A percentile compares a stretch with the other conserved stretches of the same genome.
Evolutionary conservation across 2,329 filamentous ascomycete species (phyloP).

Genomic region (Calonectria hawksworthii): DNA sequence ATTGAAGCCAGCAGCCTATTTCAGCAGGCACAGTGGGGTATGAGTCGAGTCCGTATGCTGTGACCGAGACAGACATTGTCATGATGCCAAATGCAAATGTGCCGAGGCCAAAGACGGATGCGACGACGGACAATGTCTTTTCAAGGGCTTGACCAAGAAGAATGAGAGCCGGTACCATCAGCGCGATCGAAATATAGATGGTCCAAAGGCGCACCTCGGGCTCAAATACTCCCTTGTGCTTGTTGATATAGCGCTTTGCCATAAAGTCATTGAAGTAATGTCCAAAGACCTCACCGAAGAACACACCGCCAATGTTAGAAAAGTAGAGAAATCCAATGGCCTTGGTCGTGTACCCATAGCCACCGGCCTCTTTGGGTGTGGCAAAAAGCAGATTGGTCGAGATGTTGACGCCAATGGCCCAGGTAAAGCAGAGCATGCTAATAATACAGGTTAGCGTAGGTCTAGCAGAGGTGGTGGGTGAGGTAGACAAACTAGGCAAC

Average conservation of each 20-base stretch:
- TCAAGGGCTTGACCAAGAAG: constrained; percentile 66
- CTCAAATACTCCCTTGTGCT: constrained; percentile 65
- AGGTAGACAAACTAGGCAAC: neutral
- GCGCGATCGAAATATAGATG: constrained; percentile 60
- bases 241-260: constrained; percentile 57
- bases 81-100: constrained; percentile 68
- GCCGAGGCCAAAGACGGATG: constrained; percentile 55
- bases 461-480: too few relatives aligned
- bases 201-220: constrained; percentile 67
- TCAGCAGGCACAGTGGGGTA: constrained; percentile 63
- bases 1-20: constrained; percentile 58
- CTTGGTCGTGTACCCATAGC: constrained; percentile 64
- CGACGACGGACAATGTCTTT: constrained; percentile 51
- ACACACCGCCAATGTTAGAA: constrained; percentile 65
- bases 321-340: constrained; percentile 71
- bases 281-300: constrained; percentile 66
- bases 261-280: constrained; percentile 69
- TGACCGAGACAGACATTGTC: constrained; percentile 60
- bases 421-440: constrained; percentile 55
- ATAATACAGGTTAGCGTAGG: neutral
- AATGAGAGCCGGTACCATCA: constrained; percentile 64
- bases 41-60: constrained; percentile 61
- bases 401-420: constrained; percentile 69
- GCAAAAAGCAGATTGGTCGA: constrained; percentile 64
- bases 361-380: constrained; percentile 45